These are phyloP conservation scores for Boechera stricta DNA, from an alignment of 345 rosid species.

Conservation along the genomic window DNA sequence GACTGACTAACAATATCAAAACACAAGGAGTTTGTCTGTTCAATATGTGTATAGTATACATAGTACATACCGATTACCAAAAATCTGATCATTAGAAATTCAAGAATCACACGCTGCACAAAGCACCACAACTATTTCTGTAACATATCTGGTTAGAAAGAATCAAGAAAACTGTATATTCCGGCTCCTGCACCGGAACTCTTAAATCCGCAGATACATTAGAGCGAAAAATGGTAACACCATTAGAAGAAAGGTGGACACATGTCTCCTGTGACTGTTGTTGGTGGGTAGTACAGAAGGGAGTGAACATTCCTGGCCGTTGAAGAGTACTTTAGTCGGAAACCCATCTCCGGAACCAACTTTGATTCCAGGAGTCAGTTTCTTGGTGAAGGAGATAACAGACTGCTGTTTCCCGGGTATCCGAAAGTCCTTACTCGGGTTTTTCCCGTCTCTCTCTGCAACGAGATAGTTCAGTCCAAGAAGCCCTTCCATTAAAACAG, in stretches of 20 bases:
- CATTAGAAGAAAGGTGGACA: slow-evolving; percentile 27
- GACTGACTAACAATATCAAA: neutral
- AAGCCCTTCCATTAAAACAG: slow-evolving; percentile 81
- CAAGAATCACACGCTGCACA: slow-evolving; percentile 38
- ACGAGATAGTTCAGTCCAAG: slow-evolving; percentile 83
- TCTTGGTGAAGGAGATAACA: slow-evolving; percentile 85
- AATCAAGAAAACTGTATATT: slow-evolving; percentile 20
- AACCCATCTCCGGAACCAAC: slow-evolving; percentile 77
- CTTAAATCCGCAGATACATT: slow-evolving; percentile 16
- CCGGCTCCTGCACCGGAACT: neutral
- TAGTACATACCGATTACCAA: slow-evolving; percentile 1
- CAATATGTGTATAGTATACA: slow-evolving; percentile 12
- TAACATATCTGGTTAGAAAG: slow-evolving; percentile 35
- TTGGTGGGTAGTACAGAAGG: slow-evolving; percentile 64
- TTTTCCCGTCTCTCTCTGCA: slow-evolving; percentile 60
- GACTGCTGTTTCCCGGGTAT: slow-evolving; percentile 96
- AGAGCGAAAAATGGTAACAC: slow-evolving; percentile 24
- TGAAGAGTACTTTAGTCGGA: slow-evolving; percentile 85
- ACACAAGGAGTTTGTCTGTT: neutral
- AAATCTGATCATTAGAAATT: slow-evolving; percentile 5
- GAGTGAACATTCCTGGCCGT: slow-evolving; percentile 88
- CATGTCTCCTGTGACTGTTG: slow-evolving; percentile 25
- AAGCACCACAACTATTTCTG: slow-evolving; percentile 11
- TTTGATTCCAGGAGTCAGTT: slow-evolving; percentile 65
- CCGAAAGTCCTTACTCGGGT: slow-evolving; percentile 65